Conservation (phyloP, 2,329 filamentous ascomycete genomes). For the Penicillium sp. region DNA sequence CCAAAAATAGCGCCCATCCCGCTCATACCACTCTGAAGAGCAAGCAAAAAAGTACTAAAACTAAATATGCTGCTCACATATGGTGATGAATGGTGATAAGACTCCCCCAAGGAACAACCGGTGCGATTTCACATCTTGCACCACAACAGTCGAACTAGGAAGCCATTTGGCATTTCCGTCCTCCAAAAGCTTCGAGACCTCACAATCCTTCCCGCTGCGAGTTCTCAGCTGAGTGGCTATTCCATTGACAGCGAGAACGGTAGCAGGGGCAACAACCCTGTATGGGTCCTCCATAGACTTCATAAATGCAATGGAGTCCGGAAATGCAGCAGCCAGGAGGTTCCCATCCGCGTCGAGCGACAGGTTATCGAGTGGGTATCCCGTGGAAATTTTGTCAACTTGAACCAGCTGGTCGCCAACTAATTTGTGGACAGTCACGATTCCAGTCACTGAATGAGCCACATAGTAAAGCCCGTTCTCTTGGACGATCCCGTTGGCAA, state of each 20-base stretch:
- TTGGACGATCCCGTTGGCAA: neutral
- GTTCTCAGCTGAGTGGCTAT: neutral
- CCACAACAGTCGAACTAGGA: neutral
- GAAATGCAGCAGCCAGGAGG: neutral
- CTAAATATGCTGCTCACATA: slow-evolving; percentile 14
- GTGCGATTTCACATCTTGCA: neutral
- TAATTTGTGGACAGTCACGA: neutral
- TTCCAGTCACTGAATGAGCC: neutral
- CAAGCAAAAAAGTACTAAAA: neutral
- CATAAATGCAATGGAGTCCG: neutral
- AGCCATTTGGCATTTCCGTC: neutral
- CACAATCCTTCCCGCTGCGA: neutral
- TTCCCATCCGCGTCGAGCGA: neutral
- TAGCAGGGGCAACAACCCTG: neutral
- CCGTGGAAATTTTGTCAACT: neutral
- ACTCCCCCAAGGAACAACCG: slow-evolving; percentile 18
- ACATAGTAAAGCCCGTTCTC: neutral
- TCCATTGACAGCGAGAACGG: neutral
- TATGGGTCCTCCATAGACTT: neutral
- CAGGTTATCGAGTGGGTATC: neutral
- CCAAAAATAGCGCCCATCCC: neutral
- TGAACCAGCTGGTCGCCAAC: neutral
- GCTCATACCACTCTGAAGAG: no score
- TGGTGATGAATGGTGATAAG: slow-evolving; percentile 23
- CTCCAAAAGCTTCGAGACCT: neutral